These are phyloP conservation scores for Epichloe amarillans DNA, from an alignment of 2,329 filamentous ascomycete genomes.

Conservation along the genomic window DNA sequence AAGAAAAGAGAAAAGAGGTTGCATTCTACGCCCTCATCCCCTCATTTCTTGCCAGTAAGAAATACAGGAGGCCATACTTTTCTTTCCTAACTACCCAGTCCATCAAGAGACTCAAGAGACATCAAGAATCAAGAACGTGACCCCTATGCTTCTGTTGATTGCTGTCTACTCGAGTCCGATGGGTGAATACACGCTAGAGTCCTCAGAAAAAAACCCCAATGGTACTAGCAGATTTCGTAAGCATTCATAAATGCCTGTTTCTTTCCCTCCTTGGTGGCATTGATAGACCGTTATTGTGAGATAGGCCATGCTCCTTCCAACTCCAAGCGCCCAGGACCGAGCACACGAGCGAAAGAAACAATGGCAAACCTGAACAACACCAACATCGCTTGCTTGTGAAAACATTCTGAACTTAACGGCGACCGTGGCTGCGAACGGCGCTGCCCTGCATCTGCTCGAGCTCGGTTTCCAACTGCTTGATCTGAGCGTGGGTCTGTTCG, in stretches of 20 bases:
- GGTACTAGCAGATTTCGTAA: slow-evolving; percentile 12
- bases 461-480: slow-evolving; percentile 83
- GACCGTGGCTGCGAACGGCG: slow-evolving; percentile 80
- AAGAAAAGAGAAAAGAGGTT: slow-evolving; percentile 7
- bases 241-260: slow-evolving; percentile 17
- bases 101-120: background rate
- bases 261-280: slow-evolving; percentile 15
- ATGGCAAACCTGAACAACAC: slow-evolving; percentile 15
- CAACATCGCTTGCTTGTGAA: slow-evolving; percentile 12
- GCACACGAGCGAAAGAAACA: slow-evolving; percentile 15
- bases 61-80: slow-evolving; percentile 1
- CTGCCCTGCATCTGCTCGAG: slow-evolving; percentile 88
- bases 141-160: background rate
- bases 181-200: background rate
- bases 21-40: slow-evolving; percentile 4
- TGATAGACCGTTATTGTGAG: slow-evolving; percentile 11
- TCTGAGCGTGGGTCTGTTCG: slow-evolving; percentile 89
- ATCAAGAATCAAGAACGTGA: background rate
- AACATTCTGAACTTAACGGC: slow-evolving; percentile 49
- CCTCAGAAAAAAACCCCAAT: background rate
- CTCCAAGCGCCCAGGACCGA: slow-evolving; percentile 21
- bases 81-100: slow-evolving; percentile 2
- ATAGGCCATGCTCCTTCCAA: slow-evolving; percentile 13
- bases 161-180: background rate
- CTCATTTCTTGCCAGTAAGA: background rate